Evolutionary conservation across 129 eudicot species (phyloP), one percentile per base, ranked within the genome.

Genomic region (Flaveria linearis): DNA sequence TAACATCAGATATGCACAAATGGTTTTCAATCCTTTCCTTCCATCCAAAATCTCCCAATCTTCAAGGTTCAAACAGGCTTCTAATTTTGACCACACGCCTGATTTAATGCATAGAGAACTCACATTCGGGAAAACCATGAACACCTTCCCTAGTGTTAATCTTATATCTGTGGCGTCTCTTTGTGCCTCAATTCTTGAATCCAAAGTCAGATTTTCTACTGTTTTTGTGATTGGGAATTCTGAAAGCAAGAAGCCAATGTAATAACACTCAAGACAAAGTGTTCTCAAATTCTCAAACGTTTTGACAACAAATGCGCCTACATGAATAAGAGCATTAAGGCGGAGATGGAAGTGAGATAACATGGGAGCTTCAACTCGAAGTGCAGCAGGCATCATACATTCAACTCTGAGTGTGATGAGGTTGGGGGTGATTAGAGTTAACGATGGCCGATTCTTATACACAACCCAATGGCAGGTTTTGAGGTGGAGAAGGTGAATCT

Each of bases 41-140:
- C 69, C 77, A 43, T 68, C 58, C 63, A 74, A 71, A 25, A 60
- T 73, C 75, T 81, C 85, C 67, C 76, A 77, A 42, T 73, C 81
- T 43, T 66, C 73, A 0, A 68, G 73, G 3, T 58, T 49, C 62
- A 76, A 73, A 68, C 75, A 82, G 12, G 74, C 56, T 75, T 82
- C 87, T 14, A 86, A 62, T 67, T 84, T 88, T 9, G 85, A 86
- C 94, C 94, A 89, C 10, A 51, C 81, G n/a, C 55, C 25, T 41
- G 74, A 66, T 2, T 66, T 76, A 4, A 76, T 36, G 20, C 74
- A 51, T 2, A 88, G 81, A 65, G 84, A 79, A 67, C 46, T 80
- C 50, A 82, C 61, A 20, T 80, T 86, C 0, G 88, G 88, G 56
- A 88, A 86, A 50, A 72, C 75, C 42, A 2, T 30, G 28, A 80